Base-by-base conservation (phyloP, 2,329 filamentous ascomycete species). In the Phialophora macrospora region DNA sequence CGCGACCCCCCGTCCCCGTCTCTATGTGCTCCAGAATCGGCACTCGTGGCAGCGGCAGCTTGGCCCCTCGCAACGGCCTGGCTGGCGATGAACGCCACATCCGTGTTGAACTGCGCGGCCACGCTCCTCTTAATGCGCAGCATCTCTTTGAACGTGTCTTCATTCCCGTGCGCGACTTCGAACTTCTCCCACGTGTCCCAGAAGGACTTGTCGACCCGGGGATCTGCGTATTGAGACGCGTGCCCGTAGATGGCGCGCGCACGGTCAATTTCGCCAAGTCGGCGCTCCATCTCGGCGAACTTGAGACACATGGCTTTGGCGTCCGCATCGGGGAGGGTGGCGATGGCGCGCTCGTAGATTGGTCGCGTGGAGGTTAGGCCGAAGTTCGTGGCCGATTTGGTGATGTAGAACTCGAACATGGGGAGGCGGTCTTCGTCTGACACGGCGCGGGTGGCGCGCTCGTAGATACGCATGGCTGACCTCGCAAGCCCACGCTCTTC, bases 321-420 rank as follows among this genome's bases (percentile, higher is more conserved):
- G 78, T 98, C 95, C 68, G 84, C 87, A 78, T 99, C 95, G 0
- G 96, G 94, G 41, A 99, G 83, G n/a, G 93, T 91, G 11, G 92
- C 89, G 71, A 99, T 97, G 44, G 95, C 94, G 63, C 93, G 89
- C 80, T 99, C 95, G 82, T 99, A 99, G 73, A 99, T 99, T 0
- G 92, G 90, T 59, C 95, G 84, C 2, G 95, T 97, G 0, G 95
- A 98, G 0, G 95, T 93, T 59, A 99, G 86, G 34, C 96, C 95
- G 74, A 99, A 99, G 79, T 99, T 99, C 22, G 93, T 96, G 1
- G 95, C 95, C 0, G 93, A 97, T 77, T 99, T 98, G 65, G 94
- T 98, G 75, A 99, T 97, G 82, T 99, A 99, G 76, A 98, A 97
- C 78, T 97, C 95, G 82, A 97, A 99, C 93, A 99, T 97, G 74